Evolutionary conservation across 1,139 yeast species (phyloP), one percentile per base, ranked within the genome.

Genomic region (Petasospora fabianii): DNA sequence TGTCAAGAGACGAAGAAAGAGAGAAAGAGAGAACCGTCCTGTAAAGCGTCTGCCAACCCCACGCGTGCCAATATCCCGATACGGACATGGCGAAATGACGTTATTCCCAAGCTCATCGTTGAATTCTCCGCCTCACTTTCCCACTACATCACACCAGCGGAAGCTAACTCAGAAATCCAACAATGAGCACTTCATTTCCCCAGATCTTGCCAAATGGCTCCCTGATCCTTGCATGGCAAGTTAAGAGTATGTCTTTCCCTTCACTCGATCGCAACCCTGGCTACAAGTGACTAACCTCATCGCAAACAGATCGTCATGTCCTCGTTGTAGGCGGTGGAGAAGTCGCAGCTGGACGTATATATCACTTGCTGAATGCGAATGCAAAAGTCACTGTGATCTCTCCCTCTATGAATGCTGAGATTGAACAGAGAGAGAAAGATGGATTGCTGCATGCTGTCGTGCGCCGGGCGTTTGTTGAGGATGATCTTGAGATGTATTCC

Each of bases 241-340:
- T 84, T 28, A 70, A 70, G 47, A 64, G 68, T 61, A 47, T n/a
- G 60, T 30, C 15, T 6, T 12, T 21, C 32, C 16, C 20, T 16
- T 9, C 18, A 24, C 13, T 45, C 4, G 16, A 17, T n/a, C 13
- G 21, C 24, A 18, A 13, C 12, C 12, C 19, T 24, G 13, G 10
- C 26, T 22, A 10, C n/a, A 8, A 5, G 26, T 11, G 26, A 22
- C 32, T 13, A 15, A 30, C 35, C 10, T 13, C 30, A 34, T 34
- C 20, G 15, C 15, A 19, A 6, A 16, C n/a, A 49, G 50, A 48
- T 29, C 51, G 51, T 29, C 84, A 75, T 50, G 85, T 84, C 19
- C 66, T 85, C 18, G 84, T 85, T 2, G 75, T 85, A 32, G 95
- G 95, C 0, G 85, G 83, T 8, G 95, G 95, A 6, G 87, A 82